Percentiles rank a stretch among this genome's conserved stretches.
These are phyloP conservation scores for Geotrichum phurueaensis DNA, from an alignment of 1,139 yeast genomes.

Conservation along the genomic window DNA sequence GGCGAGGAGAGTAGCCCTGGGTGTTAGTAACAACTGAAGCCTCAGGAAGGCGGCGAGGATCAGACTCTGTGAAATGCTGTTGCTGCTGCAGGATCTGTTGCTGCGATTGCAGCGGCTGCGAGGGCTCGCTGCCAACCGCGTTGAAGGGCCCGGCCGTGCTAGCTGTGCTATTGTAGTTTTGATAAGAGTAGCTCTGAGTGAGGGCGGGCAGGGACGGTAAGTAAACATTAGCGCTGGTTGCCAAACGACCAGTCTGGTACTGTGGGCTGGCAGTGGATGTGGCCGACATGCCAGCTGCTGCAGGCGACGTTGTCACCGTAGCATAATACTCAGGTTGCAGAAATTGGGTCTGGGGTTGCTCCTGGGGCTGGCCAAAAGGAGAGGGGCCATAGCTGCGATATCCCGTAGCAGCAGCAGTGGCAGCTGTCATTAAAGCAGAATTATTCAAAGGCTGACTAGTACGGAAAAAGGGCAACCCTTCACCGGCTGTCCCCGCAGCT, in stretches of 20 bases:
- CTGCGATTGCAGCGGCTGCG: not conserved
- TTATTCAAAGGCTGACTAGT: not conserved
- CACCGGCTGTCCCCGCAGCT: not conserved
- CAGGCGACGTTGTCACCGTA: not conserved
- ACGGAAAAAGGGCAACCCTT: not conserved
- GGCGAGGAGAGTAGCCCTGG: conserved; percentile 11
- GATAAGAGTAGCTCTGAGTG: conserved; percentile 8
- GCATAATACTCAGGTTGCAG: conserved; percentile 7
- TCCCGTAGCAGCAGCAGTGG: not conserved
- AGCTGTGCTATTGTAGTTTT: conserved; percentile 4
- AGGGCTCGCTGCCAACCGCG: not conserved
- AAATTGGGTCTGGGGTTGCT: not conserved
- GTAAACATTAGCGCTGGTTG: conserved; percentile 2
- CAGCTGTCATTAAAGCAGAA: not conserved
- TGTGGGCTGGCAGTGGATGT: not conserved
- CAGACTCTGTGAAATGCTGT: conserved; percentile 1
- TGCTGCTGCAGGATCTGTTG: not conserved
- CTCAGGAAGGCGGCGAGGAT: conserved; percentile 3
- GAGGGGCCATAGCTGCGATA: not conserved
- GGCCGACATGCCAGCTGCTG: not conserved
- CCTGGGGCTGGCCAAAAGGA: not conserved
- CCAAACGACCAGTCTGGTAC: not conserved
- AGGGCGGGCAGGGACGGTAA: conserved; percentile 14
- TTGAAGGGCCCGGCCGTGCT: not conserved
- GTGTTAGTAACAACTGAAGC: not conserved